phyloP scores from a whole-genome alignment of 495 filamentous ascomycete species.

The Lasiosphaeria miniovina region DNA sequence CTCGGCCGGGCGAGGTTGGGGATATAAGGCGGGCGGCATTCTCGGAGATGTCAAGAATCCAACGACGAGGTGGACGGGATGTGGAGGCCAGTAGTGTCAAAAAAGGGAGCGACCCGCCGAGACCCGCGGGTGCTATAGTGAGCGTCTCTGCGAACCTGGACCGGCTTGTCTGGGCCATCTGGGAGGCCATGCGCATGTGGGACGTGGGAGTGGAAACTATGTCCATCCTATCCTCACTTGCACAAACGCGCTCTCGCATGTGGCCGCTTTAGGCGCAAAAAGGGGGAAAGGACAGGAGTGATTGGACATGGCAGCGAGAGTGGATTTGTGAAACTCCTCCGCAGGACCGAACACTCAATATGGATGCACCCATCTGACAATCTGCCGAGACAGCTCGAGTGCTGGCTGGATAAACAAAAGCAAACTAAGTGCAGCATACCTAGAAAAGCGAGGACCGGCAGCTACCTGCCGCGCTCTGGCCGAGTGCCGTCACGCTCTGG shows the following conservation, averaged over 20 bases:
- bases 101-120: not conserved
- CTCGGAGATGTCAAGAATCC: not conserved
- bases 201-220: slow-evolving; percentile 3
- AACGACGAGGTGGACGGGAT: not conserved
- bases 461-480: slow-evolving; percentile 7
- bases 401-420: slow-evolving; percentile 13
- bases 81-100: not conserved
- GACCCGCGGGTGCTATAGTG: no score
- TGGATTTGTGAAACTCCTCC: slow-evolving; percentile 38
- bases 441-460: slow-evolving; percentile 3
- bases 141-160: no score
- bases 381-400: slow-evolving; percentile 34
- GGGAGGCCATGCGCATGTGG: not conserved
- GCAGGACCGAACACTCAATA: slow-evolving; percentile 41
- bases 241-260: slow-evolving; percentile 14
- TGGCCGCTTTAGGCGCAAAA: slow-evolving; percentile 21
- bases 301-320: slow-evolving; percentile 34
- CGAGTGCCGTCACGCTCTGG: no score
- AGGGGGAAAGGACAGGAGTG: slow-evolving; percentile 22
- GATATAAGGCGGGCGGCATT: slow-evolving; percentile 20
- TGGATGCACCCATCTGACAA: slow-evolving; percentile 30
- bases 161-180: not conserved
- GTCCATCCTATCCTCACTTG: slow-evolving; percentile 7
- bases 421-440: slow-evolving; percentile 24
- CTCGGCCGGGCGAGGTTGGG: slow-evolving; percentile 20